A percentile compares a stretch with the other conserved stretches of the same genome.
Evolutionary conservation across 345 rosid genomes (phyloP).

Genomic region (Ceriops decandra): DNA sequence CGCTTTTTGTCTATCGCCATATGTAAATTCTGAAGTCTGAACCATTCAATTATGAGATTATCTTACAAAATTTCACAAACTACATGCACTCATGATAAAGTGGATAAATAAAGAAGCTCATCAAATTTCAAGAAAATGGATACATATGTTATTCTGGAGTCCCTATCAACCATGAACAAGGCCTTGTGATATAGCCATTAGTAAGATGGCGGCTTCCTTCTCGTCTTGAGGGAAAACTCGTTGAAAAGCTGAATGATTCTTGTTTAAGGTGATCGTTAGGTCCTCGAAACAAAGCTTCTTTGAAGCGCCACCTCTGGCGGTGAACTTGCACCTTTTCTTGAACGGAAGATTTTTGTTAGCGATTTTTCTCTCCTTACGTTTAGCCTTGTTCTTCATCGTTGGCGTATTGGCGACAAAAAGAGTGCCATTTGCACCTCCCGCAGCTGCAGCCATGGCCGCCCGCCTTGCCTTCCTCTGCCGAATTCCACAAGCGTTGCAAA

Average conservation of each 20-base stretch:
- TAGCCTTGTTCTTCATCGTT: constrained; percentile 28
- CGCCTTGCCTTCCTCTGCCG: constrained; percentile 85
- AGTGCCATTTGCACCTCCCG: constrained; percentile 16
- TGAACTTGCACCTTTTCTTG: constrained; percentile 35
- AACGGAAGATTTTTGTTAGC: constrained; percentile 20
- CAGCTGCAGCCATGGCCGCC: constrained; percentile 57
- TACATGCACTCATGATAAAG: not conserved
- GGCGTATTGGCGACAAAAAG: constrained; percentile 1
- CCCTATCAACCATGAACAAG: constrained; percentile 26
- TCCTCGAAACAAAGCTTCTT: constrained; percentile 36
- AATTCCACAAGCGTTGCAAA: constrained; percentile 92
- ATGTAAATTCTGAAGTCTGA: not conserved
- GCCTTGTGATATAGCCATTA: constrained; percentile 58
- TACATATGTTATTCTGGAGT: no score
- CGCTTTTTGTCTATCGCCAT: no score
- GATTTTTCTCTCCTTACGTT: constrained; percentile 44
- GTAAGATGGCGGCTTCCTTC: constrained; percentile 56
- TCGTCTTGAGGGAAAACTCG: constrained; percentile 46
- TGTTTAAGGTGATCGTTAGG: constrained; percentile 33
- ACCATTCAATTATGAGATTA: not conserved
- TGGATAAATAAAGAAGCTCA: not conserved
- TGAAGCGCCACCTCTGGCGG: not conserved
- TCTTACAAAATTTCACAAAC: not conserved
- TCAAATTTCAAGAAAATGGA: no score
- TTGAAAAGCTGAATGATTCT: constrained; percentile 28